Evolutionary conservation across 108 stramenopile genomes (phyloP).

Genomic region (Cyclostephanos tholiformis): DNA sequence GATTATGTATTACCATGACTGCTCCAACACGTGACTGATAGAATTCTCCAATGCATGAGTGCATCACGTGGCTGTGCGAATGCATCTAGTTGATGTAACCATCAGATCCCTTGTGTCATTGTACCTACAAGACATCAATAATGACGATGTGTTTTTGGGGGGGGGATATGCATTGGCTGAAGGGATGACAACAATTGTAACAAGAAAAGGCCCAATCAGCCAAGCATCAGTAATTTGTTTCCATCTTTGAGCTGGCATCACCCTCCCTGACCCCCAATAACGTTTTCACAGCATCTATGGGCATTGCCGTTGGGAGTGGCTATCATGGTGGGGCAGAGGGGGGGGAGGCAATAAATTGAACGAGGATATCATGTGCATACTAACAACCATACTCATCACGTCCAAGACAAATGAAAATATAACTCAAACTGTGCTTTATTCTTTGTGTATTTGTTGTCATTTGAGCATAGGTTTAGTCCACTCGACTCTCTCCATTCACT

Average conservation of each 20-base stretch:
- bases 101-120: constrained; percentile 23
- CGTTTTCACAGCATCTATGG: constrained; percentile 59
- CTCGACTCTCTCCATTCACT: no score
- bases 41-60: constrained; percentile 70
- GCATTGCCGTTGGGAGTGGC: constrained; percentile 31
- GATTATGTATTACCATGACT: constrained; percentile 11
- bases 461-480: no score
- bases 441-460: no score
- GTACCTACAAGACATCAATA: constrained; percentile 26
- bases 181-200: not conserved
- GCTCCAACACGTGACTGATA: constrained; percentile 19
- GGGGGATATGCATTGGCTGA: not conserved
- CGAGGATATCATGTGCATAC: no score
- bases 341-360: no score
- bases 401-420: no score
- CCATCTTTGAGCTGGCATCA: constrained; percentile 74
- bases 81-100: constrained; percentile 52
- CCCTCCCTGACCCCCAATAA: constrained; percentile 61
- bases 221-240: constrained; percentile 60
- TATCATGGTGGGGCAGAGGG: constrained; percentile 8
- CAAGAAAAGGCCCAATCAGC: constrained; percentile 29
- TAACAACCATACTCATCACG: no score
- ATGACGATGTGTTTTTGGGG: not conserved
- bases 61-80: constrained; percentile 62
- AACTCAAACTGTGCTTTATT: no score